Conservation (phyloP, 148 eudicot species). For the Cornus kousa region DNA sequence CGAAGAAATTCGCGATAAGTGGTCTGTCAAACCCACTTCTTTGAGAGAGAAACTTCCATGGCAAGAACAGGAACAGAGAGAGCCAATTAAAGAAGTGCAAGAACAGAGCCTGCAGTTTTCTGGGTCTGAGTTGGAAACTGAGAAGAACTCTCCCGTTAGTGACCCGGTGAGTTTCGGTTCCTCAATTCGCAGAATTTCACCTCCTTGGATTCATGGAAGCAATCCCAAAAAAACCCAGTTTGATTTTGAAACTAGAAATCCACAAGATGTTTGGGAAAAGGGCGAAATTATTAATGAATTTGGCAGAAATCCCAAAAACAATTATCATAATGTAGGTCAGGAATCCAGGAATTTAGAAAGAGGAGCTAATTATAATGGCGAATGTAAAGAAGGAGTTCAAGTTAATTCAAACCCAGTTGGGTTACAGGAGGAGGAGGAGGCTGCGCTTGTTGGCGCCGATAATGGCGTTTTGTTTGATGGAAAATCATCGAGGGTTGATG, state of each 20-base stretch:
- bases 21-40: slow-evolving; percentile 59
- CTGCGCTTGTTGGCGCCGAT: too few species aligned
- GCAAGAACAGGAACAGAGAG: slow-evolving; percentile 39
- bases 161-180: slow-evolving; percentile 23
- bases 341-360: slow-evolving; percentile 4
- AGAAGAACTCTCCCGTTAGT: slow-evolving; percentile 13
- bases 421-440: slow-evolving; percentile 15
- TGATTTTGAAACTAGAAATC: slow-evolving; percentile 12
- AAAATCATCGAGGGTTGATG: background rate
- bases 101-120: background rate
- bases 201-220: slow-evolving; percentile 50
- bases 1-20: slow-evolving; percentile 77
- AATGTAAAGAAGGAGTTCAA: slow-evolving; percentile 19
- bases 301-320: slow-evolving; percentile 2
- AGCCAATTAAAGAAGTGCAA: slow-evolving; percentile 14
- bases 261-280: slow-evolving; percentile 3
- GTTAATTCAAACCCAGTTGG: slow-evolving; percentile 19
- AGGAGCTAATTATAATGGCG: slow-evolving; percentile 12
- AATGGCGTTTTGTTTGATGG: background rate
- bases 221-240: slow-evolving; percentile 23
- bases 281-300: slow-evolving; percentile 13
- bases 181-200: slow-evolving; percentile 13
- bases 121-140: slow-evolving; percentile 12
- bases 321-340: background rate
- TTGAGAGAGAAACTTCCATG: slow-evolving; percentile 61